These are phyloP conservation scores for Pseudozyma hubeiensis DNA, from an alignment of 1,284 basidiomycete species.

Conservation along the genomic window DNA sequence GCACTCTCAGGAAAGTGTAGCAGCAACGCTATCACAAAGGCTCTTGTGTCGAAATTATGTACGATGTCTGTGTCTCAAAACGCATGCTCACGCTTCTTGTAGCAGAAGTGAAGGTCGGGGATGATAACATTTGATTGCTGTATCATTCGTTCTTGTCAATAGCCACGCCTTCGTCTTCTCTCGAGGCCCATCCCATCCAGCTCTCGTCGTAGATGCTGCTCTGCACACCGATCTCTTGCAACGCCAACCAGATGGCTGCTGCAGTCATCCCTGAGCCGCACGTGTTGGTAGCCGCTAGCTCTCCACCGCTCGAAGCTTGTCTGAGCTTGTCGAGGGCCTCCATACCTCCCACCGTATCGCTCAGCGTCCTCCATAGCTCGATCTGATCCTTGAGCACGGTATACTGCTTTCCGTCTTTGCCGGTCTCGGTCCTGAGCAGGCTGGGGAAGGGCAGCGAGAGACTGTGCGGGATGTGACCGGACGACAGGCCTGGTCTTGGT, in stretches of 20 bases:
- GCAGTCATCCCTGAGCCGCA: constrained; percentile 88
- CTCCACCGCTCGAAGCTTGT: constrained; percentile 57
- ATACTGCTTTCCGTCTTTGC: constrained; percentile 67
- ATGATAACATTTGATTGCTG: not conserved
- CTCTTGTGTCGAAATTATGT: too few species aligned
- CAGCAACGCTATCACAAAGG: too few species aligned
- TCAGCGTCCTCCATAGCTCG: constrained; percentile 70
- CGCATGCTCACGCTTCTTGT: too few species aligned
- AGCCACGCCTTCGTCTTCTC: constrained; percentile 42
- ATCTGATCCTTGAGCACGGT: constrained; percentile 63
- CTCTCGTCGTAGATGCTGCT: constrained; percentile 81
- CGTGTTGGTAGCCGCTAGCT: constrained; percentile 56
- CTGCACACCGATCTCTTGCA: constrained; percentile 76
- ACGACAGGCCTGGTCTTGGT: constrained; percentile 85
- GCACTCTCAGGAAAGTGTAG: too few species aligned
- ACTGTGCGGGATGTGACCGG: constrained; percentile 92
- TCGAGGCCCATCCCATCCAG: constrained; percentile 59
- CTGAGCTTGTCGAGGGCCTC: constrained; percentile 62
- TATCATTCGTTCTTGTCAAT: constrained; percentile 38
- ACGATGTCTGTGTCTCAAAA: too few species aligned
- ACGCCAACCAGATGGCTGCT: constrained; percentile 87
- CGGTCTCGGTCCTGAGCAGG: constrained; percentile 74
- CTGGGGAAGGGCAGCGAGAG: constrained; percentile 84
- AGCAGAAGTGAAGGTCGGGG: too few species aligned
- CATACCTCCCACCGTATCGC: constrained; percentile 75